phyloP scores from a whole-genome alignment of 2,329 filamentous ascomycete species.

The Aspergillus cejpii region DNA sequence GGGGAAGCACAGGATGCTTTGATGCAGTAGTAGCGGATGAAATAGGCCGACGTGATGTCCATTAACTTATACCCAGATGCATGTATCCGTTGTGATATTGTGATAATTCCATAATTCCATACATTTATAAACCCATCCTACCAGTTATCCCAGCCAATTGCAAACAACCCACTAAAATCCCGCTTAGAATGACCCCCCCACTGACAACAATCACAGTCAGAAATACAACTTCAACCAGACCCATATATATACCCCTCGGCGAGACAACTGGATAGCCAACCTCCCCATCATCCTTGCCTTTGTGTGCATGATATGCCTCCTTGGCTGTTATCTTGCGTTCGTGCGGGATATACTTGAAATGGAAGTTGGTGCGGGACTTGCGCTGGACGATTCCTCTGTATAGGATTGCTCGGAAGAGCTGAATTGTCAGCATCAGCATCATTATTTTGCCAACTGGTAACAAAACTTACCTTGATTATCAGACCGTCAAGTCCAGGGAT shows the following conservation, averaged over 20 bases:
- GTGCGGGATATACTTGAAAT: constrained; percentile 31
- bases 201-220: background rate
- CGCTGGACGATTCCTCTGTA: constrained; percentile 28
- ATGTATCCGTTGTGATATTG: too few relatives aligned
- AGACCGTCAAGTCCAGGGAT: constrained; percentile 22
- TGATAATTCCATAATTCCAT: too few relatives aligned
- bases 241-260: background rate
- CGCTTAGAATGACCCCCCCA: background rate
- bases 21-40: too few relatives aligned
- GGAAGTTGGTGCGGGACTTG: constrained; percentile 27
- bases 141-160: background rate
- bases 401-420: constrained; percentile 17
- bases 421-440: background rate
- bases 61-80: too few relatives aligned
- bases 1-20: too few relatives aligned
- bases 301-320: constrained; percentile 1
- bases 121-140: background rate
- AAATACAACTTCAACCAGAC: background rate
- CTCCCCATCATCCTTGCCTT: background rate
- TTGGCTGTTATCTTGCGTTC: constrained; percentile 5
- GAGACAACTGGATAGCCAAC: background rate
- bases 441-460: background rate
- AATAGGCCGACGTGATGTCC: too few relatives aligned
- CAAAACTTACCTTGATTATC: constrained; percentile 19
- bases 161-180: background rate